Conservation (phyloP, 192 early-diverging fungal genomes). For the Entrophospora sp. region DNA sequence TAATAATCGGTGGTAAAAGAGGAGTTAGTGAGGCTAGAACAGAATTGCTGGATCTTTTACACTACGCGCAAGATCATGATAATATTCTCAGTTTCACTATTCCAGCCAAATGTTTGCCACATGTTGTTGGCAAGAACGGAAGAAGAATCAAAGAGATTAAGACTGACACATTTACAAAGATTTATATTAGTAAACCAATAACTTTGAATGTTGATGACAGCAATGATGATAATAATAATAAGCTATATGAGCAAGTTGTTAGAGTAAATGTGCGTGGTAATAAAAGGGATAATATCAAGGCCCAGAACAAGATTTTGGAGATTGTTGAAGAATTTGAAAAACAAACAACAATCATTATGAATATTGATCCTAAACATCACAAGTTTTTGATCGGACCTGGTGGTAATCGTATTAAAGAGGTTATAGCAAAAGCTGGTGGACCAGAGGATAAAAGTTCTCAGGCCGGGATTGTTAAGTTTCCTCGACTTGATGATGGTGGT, state of each 20-base stretch:
- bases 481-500: constrained; percentile 32
- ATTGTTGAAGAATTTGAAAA: constrained; percentile 50
- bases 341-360: constrained; percentile 41
- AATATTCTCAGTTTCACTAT: constrained; percentile 56
- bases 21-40: constrained; percentile 70
- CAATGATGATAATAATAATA: no score
- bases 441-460: constrained; percentile 46
- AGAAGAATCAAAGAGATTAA: constrained; percentile 67
- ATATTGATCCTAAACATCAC: constrained; percentile 49
- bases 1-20: constrained; percentile 75
- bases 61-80: constrained; percentile 72
- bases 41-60: constrained; percentile 77
- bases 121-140: constrained; percentile 74
- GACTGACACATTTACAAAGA: constrained; percentile 57
- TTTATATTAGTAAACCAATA: constrained; percentile 53
- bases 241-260: no score
- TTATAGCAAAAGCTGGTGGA: constrained; percentile 49
- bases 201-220: constrained; percentile 32
- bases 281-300: no score
- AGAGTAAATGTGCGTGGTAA: no score
- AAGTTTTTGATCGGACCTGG: constrained; percentile 58
- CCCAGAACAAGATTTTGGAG: constrained; percentile 40
- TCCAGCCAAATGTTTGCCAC: constrained; percentile 55
- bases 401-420: constrained; percentile 53
- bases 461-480: constrained; percentile 55